phyloP scores from a whole-genome alignment of 768 basidiomycete genomes.

The Tricholoma bakamatsutake region DNA sequence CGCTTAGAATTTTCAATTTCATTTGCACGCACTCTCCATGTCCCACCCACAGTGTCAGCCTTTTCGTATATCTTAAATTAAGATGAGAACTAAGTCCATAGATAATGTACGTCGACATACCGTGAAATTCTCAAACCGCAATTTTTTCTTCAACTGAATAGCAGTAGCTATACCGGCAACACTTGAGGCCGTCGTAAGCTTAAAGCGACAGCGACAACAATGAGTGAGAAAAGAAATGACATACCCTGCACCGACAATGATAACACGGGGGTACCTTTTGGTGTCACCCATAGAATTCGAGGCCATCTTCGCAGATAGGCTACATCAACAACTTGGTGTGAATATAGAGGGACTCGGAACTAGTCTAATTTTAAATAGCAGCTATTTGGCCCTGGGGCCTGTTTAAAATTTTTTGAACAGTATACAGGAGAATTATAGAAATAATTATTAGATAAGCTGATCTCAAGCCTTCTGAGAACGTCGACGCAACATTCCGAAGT shows the following conservation, averaged over 20 bases:
- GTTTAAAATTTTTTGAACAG: no score
- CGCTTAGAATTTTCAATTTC: not conserved
- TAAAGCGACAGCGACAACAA: not conserved
- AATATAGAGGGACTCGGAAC: no score
- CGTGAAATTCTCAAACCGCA: slow-evolving; percentile 42
- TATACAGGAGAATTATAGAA: no score
- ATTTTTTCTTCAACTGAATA: slow-evolving; percentile 38
- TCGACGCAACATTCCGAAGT: no score
- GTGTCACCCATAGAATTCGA: slow-evolving; percentile 4
- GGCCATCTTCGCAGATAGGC: slow-evolving; percentile 5
- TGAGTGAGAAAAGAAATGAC: slow-evolving; percentile 5
- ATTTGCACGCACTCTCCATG: slow-evolving; percentile 44
- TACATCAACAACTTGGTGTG: no score
- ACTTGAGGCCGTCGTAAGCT: slow-evolving; percentile 18
- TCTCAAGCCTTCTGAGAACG: no score
- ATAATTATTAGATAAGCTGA: no score
- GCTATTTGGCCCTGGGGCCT: no score
- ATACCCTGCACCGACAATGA: slow-evolving; percentile 49
- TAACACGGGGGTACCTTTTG: slow-evolving; percentile 29
- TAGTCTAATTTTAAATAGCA: no score
- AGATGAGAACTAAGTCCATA: not conserved
- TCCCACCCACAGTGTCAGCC: slow-evolving; percentile 43
- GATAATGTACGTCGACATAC: slow-evolving; percentile 22
- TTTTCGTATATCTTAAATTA: slow-evolving; percentile 43
- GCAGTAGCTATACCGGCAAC: slow-evolving; percentile 44